phyloP scores from a whole-genome alignment of 768 basidiomycete species.

The Suillus subalutaceus region DNA sequence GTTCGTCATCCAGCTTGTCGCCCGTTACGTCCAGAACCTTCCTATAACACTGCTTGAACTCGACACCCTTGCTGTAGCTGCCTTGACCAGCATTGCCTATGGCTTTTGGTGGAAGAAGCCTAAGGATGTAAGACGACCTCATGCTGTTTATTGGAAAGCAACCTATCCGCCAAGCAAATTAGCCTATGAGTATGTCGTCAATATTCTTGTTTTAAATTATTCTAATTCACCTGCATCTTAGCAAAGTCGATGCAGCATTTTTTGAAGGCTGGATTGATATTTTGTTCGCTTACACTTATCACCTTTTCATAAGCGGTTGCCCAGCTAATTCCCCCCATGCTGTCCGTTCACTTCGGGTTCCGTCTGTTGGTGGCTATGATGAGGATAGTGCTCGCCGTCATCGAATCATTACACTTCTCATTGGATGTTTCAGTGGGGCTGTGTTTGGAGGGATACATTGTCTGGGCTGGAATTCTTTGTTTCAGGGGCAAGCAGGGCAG shows the following conservation, averaged over 20 bases:
- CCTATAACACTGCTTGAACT: slow-evolving; percentile 57
- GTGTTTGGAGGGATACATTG: slow-evolving; percentile 33
- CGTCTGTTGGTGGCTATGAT: neutral
- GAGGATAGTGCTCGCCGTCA: accelerated
- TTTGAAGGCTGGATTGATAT: too few species aligned
- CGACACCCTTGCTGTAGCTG: slow-evolving; percentile 36
- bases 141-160: neutral
- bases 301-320: too few species aligned
- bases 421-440: slow-evolving; percentile 10
- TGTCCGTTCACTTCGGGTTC: neutral
- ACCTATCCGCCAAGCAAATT: neutral
- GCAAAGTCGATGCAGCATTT: too few species aligned
- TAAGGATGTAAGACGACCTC: slow-evolving; percentile 30
- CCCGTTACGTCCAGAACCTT: slow-evolving; percentile 25
- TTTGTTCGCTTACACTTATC: too few species aligned
- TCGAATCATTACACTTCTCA: neutral
- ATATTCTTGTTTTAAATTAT: neutral
- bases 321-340: neutral
- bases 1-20: slow-evolving; percentile 38
- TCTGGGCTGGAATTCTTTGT: slow-evolving; percentile 24
- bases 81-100: slow-evolving; percentile 35
- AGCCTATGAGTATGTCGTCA: neutral
- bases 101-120: slow-evolving; percentile 45
- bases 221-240: neutral
- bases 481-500: slow-evolving; percentile 20